Conservation (phyloP, 179 eudicot genomes). For the Gypsophila paniculata region DNA sequence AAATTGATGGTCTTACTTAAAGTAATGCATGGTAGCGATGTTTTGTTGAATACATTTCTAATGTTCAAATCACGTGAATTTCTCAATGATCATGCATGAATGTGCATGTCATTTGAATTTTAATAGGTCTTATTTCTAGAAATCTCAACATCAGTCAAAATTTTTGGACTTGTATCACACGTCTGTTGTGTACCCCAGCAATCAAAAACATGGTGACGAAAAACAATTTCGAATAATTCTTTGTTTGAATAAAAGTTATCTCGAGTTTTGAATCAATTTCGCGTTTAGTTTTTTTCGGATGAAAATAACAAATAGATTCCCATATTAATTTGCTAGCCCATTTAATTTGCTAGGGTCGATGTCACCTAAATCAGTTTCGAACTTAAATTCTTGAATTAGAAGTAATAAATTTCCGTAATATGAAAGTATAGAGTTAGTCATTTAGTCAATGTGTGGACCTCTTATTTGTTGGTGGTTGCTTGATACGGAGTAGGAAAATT, state of each 20-base stretch:
- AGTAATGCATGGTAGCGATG: constrained; percentile 20
- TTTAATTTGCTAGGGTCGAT: not conserved
- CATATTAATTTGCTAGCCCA: not conserved
- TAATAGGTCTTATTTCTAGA: constrained; percentile 12
- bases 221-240: not conserved
- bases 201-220: not conserved
- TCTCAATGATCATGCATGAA: not conserved
- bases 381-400: not conserved
- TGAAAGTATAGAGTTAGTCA: constrained; percentile 2
- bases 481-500: constrained; percentile 10
- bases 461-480: not conserved
- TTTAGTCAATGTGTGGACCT: not conserved
- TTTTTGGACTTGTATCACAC: not conserved
- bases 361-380: not conserved
- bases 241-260: not conserved
- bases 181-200: not conserved
- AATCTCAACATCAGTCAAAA: constrained; percentile 5
- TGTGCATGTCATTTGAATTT: constrained; percentile 6
- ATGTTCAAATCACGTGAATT: not conserved
- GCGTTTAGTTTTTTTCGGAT: not conserved
- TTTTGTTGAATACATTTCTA: not conserved
- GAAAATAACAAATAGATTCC: not conserved
- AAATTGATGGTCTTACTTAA: constrained; percentile 19
- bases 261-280: not conserved
- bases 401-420: not conserved